Evolutionary conservation across 805 yeast species (phyloP).

Genomic region (Barnettozyma sucrosica): DNA sequence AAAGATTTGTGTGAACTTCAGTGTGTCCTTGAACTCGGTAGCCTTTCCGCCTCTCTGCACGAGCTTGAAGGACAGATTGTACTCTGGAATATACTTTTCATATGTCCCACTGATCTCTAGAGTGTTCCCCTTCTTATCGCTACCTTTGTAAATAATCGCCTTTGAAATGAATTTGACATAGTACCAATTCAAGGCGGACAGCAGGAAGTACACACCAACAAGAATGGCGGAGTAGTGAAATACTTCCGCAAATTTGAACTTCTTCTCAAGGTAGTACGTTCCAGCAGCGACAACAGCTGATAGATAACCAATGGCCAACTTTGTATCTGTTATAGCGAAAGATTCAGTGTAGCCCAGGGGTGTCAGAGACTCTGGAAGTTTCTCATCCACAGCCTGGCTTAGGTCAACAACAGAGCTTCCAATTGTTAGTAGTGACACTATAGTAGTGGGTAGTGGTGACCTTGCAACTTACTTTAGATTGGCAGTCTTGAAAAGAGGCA

Average conservation of each 20-base stretch:
- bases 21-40: conserved; percentile 11
- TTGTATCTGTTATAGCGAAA: conserved; percentile 38
- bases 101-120: conserved; percentile 29
- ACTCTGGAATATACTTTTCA: conserved; percentile 40
- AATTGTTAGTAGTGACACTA: neutral
- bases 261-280: conserved; percentile 47
- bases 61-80: conserved; percentile 33
- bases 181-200: conserved; percentile 35
- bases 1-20: conserved; percentile 32
- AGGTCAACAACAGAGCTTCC: conserved; percentile 18
- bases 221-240: conserved; percentile 34
- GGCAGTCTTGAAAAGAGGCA: conserved; percentile 14
- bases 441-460: neutral
- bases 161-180: conserved; percentile 34
- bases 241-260: conserved; percentile 37
- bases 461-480: conserved; percentile 11
- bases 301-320: conserved; percentile 44
- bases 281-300: conserved; percentile 45
- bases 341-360: conserved; percentile 38
- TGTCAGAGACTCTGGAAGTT: conserved; percentile 8
- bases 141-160: conserved; percentile 41
- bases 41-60: conserved; percentile 17
- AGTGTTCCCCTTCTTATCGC: conserved; percentile 24
- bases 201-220: conserved; percentile 34
- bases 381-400: conserved; percentile 14